Evolutionary conservation across 1,139 yeast species (phyloP), one percentile per base, ranked within the genome.

Genomic region (Hansenula lynferdii): DNA sequence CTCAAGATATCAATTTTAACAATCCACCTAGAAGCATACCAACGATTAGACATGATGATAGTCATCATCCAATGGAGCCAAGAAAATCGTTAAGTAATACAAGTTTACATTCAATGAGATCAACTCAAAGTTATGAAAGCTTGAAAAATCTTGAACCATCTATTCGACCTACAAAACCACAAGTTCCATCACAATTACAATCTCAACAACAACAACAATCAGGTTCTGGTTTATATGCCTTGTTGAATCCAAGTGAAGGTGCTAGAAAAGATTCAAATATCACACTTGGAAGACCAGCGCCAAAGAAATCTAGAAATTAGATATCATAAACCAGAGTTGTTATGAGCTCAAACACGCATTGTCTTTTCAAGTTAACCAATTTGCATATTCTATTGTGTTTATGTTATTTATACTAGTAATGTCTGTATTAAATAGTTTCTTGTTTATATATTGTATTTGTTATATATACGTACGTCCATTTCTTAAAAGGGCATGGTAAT

Each of bases 21-120:
- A 53, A 54, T 31, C 62, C 61, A 16, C 63, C 64, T 24, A 47
- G 63, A 37, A 56, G 61, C 28, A 42, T 57, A 7, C 64, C 64
- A 18, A 16, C 34, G 24, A 15, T 15, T 11, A 31, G 33, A 22
- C 25, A 19, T 11, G 24, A 24, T 6, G 40, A 30, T 7, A 25
- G 17, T n/a, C 14, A 25, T 16, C 39, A 29, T 10, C 20, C 10
- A 14, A 11, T 14, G 12, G 37, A 31, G 6, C 39, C 45, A 39
- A 39, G 36, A 25, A 30, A 29, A 25, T 42, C 48, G 1, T 21
- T 31, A 21, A 47, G 47, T 35, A 39, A 42, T 11, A 38, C 45
- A 4, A 38, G 36, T 28, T 35, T 39, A 6, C 12, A 12, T 27
- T 9, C n/a, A 11, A 9, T 36, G 26, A 26, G 31, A 34, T 17